phyloP scores from a whole-genome alignment of 192 early-diverging fungal genomes.

The Pecoramyces ruminantium region DNA sequence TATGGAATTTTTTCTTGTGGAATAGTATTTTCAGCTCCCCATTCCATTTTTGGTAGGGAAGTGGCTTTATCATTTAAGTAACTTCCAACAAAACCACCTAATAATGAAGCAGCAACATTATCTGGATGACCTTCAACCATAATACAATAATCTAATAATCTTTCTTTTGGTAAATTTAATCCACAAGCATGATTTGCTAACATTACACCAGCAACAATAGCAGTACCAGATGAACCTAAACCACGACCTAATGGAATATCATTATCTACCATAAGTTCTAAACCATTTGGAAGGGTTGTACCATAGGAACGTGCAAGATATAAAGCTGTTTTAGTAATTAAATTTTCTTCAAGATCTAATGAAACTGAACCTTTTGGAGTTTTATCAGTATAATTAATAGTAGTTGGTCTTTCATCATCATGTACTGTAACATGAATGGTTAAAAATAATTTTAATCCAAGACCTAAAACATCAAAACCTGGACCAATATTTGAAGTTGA shows the following conservation, averaged over 20 bases:
- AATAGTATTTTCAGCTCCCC: too few species aligned
- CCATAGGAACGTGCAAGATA: slow-evolving; percentile 66
- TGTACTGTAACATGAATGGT: slow-evolving; percentile 33
- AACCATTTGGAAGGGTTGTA: slow-evolving; percentile 37
- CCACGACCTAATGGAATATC: too few species aligned
- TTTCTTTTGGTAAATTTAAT: slow-evolving; percentile 46
- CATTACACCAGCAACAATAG: too few species aligned
- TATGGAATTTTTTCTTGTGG: too few species aligned
- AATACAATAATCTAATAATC: slow-evolving; percentile 78
- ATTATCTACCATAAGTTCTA: too few species aligned
- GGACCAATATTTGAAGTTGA: slow-evolving; percentile 96
- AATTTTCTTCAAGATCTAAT: slow-evolving; percentile 56
- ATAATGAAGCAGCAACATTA: slow-evolving; percentile 81
- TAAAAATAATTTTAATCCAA: slow-evolving; percentile 75
- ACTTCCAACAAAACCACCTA: slow-evolving; percentile 85
- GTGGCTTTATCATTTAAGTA: slow-evolving; percentile 65
- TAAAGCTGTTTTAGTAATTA: slow-evolving; percentile 78
- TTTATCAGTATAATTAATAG: slow-evolving; percentile 48
- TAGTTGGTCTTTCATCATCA: slow-evolving; percentile 18
- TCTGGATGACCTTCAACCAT: slow-evolving; percentile 95
- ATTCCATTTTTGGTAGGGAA: too few species aligned
- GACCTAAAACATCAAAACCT: slow-evolving; percentile 89
- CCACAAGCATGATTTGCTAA: slow-evolving; percentile 44
- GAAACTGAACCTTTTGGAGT: slow-evolving; percentile 58
- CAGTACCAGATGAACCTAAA: too few species aligned